Evolutionary conservation across 352 stramenopile species (phyloP), one percentile per base, ranked within the genome.

Genomic region (Lagenidium sp.): DNA sequence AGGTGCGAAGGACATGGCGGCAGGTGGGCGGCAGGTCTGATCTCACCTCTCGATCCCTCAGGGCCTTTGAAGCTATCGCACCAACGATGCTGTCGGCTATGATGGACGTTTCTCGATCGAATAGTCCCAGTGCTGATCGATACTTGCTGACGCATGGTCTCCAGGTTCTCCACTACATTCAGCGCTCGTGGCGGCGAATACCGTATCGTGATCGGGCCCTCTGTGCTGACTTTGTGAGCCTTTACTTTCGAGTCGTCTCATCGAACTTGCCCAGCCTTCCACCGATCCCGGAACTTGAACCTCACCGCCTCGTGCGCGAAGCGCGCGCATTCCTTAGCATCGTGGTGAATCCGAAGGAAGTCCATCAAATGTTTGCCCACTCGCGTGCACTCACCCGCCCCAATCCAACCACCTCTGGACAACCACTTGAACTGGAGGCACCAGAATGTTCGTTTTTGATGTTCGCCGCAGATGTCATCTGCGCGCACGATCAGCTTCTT

Each of bases 151-250:
- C 34, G 3, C 44, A 64, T 26, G 64, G 64, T 22, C 37, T 73
- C 12, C 53, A 55, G 4, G 50, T 87, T 29, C 23, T 88, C 18
- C 65, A 82, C 23, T 91, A 68, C 49, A 71, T 87, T 49, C 72
- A 68, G 40, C 58, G 68, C 13, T 69, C 68, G 5, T 89, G 78
- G 50, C 80, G 72, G 49, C 13, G 32, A 4, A 65, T 57, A 3
- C 63, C 63, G 13, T 65, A 61, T 15, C 63, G 50, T 13, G 37
- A 63, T 2, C 60, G 63, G 23, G 45, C 47, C 16, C 57, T 60
- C 10, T 55, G 66, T 4, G 64, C 63, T 4, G 68, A 85, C 32
- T 87, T 82, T 58, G 41, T 91, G 3, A n/a, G 51, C 71, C 38
- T 46, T 79, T 19, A 86, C 83, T 43, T 41, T 85, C 5, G 49